Evolutionary conservation across 805 yeast species (phyloP).

Genomic region (Torulaspora delbrueckii): DNA sequence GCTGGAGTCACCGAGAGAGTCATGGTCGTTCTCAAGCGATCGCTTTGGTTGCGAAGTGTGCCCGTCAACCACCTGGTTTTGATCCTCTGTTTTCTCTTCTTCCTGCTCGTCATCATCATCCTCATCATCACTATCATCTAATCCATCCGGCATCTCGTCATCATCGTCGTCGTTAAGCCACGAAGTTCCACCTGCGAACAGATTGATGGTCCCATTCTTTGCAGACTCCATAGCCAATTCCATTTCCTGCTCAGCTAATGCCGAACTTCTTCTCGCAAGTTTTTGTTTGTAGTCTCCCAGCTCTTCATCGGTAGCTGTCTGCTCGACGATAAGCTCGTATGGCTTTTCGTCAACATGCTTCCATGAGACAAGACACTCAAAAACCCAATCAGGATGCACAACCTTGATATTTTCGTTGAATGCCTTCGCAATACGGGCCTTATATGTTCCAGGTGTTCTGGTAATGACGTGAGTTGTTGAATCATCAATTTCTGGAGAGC

Average conservation of each 20-base stretch:
- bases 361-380: constrained; percentile 82
- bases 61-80: background rate
- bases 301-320: constrained; percentile 43
- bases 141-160: constrained; percentile 26
- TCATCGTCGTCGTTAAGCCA: constrained; percentile 35
- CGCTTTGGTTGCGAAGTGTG: constrained; percentile 1
- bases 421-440: constrained; percentile 74
- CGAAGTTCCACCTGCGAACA: constrained; percentile 31
- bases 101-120: constrained; percentile 20
- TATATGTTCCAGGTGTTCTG: constrained; percentile 71
- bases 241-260: constrained; percentile 13
- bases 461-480: constrained; percentile 87
- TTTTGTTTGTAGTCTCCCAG: constrained; percentile 31
- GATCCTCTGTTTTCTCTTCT: constrained; percentile 15
- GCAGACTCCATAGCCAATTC: constrained; percentile 16
- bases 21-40: constrained; percentile 11
- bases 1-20: background rate
- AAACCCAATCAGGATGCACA: constrained; percentile 92
- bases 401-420: constrained; percentile 59
- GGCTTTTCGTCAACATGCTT: constrained; percentile 56
- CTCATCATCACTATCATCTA: constrained; percentile 30
- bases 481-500: constrained; percentile 63
- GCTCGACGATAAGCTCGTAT: constrained; percentile 50
- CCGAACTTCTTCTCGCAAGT: constrained; percentile 25
- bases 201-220: constrained; percentile 15